Evolutionary conservation across 2,329 filamentous ascomycete species (phyloP), one percentile per base, ranked within the genome.

Genomic region (Eutypa lata): DNA sequence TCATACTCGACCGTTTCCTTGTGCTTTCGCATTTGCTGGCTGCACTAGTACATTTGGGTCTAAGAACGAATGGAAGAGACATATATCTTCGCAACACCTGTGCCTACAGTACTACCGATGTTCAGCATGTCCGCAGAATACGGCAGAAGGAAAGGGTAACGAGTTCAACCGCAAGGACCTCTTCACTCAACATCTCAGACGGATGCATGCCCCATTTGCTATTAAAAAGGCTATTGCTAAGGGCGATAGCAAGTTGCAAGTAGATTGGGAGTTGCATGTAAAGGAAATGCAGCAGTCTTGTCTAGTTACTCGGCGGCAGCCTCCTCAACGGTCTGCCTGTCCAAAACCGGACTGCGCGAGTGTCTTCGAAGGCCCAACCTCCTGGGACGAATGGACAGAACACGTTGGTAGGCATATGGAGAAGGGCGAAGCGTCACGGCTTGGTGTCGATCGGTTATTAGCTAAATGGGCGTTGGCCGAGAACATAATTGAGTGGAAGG

Each of bases 11-110:
- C 86, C 87, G 0, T 97, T 97, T 62, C 84, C 87, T 0, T 99
- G 93, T 66, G 89, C 90, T 2, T 93, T 97, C 66, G 85, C 87
- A 1, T 87, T 87, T 62, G 95, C 93, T 40, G 90, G 89, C 18
- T 99, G 93, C 69, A 75, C 73, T 0, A 91, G 90, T 61, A 90
- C 86, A 0, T 97, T 97, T 68, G 86, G 87, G 1, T 93, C 90
- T 16, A 97, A 97, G 73, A 97, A 97, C 65, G 93, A 97, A 70
- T 99, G 93, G 93, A 97, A 97, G 71, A 84, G 93, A 3, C 94
- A 99, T 66, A 90, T 97, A 66, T 82, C 86, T 16, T 96, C 91
- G 0, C 91, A 97, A 62, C 94, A 99, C 71, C 80, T 99, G 21
- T 87, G 84, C 58, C 67, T 87, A 18, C 80, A 81, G 47, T 87